Evolutionary conservation across 768 basidiomycete genomes (phyloP), one percentile per base, ranked within the genome.

Genomic region (Crassisporium funariophilum): DNA sequence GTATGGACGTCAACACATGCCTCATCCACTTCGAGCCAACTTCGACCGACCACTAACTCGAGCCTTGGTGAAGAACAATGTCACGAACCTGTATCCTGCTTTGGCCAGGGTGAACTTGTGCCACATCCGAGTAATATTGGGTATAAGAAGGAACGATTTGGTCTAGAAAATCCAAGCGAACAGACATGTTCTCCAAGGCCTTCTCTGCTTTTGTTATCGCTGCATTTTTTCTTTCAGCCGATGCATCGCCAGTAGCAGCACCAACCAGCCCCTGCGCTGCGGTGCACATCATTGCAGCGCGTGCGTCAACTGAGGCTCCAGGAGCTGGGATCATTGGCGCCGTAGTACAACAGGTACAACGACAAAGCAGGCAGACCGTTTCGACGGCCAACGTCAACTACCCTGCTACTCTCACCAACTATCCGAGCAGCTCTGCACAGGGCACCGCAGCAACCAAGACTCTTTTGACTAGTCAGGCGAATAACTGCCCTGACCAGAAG

Each of bases 401-500:
- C 43, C 64, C 64, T 15, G 64, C 64, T 4, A 61, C 58, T 7
- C 52, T 65, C 45, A 59, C 54, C 39, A 56, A 59, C 46, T 65
- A 65, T 20, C 53, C 57, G 9, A 51, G 43, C 38, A 63, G 60
- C 38, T 60, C 60, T 15, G 57, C 56, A n/a, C 54, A 58, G 31
- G 64, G 64, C n/a, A 63, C 62, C 23, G 39, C 57, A 8, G 61
- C 60, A 2, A 61, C 59, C 24, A 65, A 53, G 41, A 43, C 58
- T n/a, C 35, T 61, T 16, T 47, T 65, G 37, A 58, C 55, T 22
- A 59, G 49, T 35, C 62, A 63, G 46, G 57, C 53, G 10, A 46
- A 49, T 19, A 43, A 55, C 19, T 65, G 64, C 44, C 64, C 64
- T 2, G 52, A 52, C 34, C 62, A 62, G 39, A 65, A 65, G 52